A percentile compares a stretch with the other conserved stretches of the same genome.
These are phyloP conservation scores for Apophysomyces elegans DNA, from an alignment of 371 early-diverging fungal genomes.

Conservation along the genomic window DNA sequence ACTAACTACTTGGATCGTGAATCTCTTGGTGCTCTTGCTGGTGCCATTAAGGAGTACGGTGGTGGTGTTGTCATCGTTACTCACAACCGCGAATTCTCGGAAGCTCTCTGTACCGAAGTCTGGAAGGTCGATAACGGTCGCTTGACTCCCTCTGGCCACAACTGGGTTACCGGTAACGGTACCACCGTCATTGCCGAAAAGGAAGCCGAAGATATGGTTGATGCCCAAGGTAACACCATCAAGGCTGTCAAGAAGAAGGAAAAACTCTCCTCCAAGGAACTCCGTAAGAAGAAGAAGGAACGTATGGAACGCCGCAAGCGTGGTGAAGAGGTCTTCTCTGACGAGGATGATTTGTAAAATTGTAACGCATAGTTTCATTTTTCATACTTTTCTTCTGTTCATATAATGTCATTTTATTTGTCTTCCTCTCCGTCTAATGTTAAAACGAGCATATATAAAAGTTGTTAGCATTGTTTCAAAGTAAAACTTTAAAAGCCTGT, in stretches of 20 bases:
- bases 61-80: slow-evolving; percentile 80
- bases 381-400: slow-evolving; percentile 4
- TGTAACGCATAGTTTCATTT: slow-evolving; percentile 7
- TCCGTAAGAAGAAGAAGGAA: slow-evolving; percentile 60
- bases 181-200: slow-evolving; percentile 40
- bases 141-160: slow-evolving; percentile 54
- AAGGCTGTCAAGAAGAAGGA: slow-evolving; percentile 54
- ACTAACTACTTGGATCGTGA: slow-evolving; percentile 85
- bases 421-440: not conserved
- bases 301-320: slow-evolving; percentile 58
- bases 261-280: slow-evolving; percentile 51
- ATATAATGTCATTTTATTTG: slow-evolving; percentile 1
- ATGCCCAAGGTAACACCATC: slow-evolving; percentile 53
- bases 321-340: slow-evolving; percentile 53
- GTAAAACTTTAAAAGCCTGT: not conserved
- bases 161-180: slow-evolving; percentile 56
- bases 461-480: slow-evolving; percentile 8
- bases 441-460: slow-evolving; percentile 8
- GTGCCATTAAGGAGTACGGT: slow-evolving; percentile 68
- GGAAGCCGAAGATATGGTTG: slow-evolving; percentile 45
- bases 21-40: slow-evolving; percentile 72
- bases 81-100: slow-evolving; percentile 76
- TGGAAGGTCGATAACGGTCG: slow-evolving; percentile 77
- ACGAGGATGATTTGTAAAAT: slow-evolving; percentile 44
- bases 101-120: slow-evolving; percentile 70